Percentiles rank a stretch among this genome's conserved stretches.
phyloP scores from a whole-genome alignment of 192 early-diverging fungal species.

The Backusella psychrophila region DNA sequence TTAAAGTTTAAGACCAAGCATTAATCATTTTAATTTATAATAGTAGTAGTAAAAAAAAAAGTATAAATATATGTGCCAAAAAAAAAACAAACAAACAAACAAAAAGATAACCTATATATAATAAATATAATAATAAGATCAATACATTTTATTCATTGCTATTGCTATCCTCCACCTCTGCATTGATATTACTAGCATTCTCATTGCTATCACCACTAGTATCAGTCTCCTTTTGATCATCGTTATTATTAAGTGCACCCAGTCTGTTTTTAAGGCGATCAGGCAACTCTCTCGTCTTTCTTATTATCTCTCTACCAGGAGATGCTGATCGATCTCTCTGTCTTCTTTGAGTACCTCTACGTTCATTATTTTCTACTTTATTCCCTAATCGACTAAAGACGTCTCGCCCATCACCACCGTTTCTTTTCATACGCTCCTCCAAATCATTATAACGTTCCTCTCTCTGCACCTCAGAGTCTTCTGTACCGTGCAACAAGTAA shows the following conservation, averaged over 20 bases:
- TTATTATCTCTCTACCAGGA: neutral
- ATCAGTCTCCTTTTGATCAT: neutral
- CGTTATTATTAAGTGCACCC: neutral
- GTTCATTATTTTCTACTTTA: neutral
- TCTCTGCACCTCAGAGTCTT: neutral
- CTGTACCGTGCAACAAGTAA: slow-evolving; percentile 38
- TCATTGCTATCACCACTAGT: no score
- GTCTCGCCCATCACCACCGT: neutral
- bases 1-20: slow-evolving; percentile 49
- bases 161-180: neutral
- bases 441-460: neutral
- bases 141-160: neutral
- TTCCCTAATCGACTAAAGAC: slow-evolving; percentile 14
- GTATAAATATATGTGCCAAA: slow-evolving; percentile 2
- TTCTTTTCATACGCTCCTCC: neutral
- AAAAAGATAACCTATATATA: neutral
- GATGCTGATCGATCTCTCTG: neutral
- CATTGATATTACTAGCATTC: neutral
- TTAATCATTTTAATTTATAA: neutral
- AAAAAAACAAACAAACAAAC: neutral
- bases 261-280: neutral
- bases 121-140: neutral
- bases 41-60: neutral
- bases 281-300: neutral
- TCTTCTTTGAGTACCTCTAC: neutral